These are phyloP conservation scores for Telopea speciosissima DNA, from an alignment of 177 flowering plant genomes.

Conservation along the genomic window DNA sequence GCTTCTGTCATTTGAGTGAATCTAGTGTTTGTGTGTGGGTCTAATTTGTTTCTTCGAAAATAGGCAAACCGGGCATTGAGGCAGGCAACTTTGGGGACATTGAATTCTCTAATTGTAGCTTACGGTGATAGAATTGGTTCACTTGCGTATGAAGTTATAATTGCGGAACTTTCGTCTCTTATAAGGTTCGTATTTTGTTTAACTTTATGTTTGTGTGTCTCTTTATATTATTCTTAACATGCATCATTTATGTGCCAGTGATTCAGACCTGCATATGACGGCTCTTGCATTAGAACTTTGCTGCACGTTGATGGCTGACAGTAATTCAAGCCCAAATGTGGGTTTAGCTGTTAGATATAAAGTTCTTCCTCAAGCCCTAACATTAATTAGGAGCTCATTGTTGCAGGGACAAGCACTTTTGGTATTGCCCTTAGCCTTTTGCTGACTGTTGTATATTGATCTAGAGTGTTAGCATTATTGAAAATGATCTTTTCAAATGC, in stretches of 20 bases:
- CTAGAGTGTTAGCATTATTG: slow-evolving; percentile 1
- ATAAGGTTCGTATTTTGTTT: slow-evolving; percentile 55
- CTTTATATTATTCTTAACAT: not conserved
- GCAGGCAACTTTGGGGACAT: slow-evolving; percentile 92
- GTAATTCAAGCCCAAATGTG: slow-evolving; percentile 58
- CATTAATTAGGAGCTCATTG: slow-evolving; percentile 80
- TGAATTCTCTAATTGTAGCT: slow-evolving; percentile 80
- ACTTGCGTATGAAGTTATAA: slow-evolving; percentile 86
- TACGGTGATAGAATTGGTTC: slow-evolving; percentile 91
- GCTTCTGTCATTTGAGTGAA: not conserved
- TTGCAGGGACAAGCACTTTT: slow-evolving; percentile 94
- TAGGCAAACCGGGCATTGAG: slow-evolving; percentile 92
- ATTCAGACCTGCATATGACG: slow-evolving; percentile 95
- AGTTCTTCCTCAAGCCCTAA: slow-evolving; percentile 94
- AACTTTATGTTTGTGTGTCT: not conserved
- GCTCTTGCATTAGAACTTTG: slow-evolving; percentile 95
- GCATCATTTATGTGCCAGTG: slow-evolving; percentile 42
- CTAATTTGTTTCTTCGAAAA: slow-evolving; percentile 11
- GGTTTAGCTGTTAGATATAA: slow-evolving; percentile 74
- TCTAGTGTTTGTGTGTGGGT: not conserved
- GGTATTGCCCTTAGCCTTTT: slow-evolving; percentile 33
- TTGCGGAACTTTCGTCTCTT: slow-evolving; percentile 82
- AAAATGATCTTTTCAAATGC: slow-evolving; percentile 10
- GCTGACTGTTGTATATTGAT: slow-evolving; percentile 4
- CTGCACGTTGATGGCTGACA: slow-evolving; percentile 90